phyloP scores from a whole-genome alignment of 2,329 filamentous ascomycete genomes.

The Clonostachys solani region DNA sequence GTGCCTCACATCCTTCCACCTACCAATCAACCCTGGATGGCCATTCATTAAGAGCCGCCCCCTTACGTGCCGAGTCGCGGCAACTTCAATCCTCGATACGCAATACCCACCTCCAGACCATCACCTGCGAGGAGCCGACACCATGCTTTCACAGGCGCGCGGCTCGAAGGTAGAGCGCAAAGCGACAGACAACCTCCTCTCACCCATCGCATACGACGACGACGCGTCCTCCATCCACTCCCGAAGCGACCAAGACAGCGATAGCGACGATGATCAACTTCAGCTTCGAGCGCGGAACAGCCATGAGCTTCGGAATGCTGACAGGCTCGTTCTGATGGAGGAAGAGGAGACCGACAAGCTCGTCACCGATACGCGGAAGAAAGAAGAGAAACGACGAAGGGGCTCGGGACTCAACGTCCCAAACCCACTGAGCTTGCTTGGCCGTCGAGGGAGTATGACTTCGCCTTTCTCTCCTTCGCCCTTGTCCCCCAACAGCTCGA shows the following conservation, averaged over 20 bases:
- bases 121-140: no score
- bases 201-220: slow-evolving; percentile 61
- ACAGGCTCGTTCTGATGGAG: slow-evolving; percentile 67
- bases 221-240: slow-evolving; percentile 64
- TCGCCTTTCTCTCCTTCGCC: not conserved
- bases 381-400: slow-evolving; percentile 44
- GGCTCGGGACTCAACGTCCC: slow-evolving; percentile 45
- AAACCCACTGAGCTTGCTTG: slow-evolving; percentile 42
- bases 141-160: no score
- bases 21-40: no score
- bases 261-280: slow-evolving; percentile 72
- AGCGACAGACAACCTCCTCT: slow-evolving; percentile 39
- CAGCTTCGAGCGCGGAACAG: slow-evolving; percentile 63
- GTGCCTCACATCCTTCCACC: no score
- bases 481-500: not conserved
- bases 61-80: no score
- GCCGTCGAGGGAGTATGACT: slow-evolving; percentile 24
- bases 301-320: slow-evolving; percentile 64
- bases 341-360: slow-evolving; percentile 68
- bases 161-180: no score
- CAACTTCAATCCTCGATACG: no score
- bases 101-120: no score
- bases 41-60: no score
- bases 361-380: slow-evolving; percentile 45
- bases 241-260: slow-evolving; percentile 68